Base-by-base conservation (phyloP, 495 filamentous ascomycete species). In the Trichoderma erinaceum region DNA sequence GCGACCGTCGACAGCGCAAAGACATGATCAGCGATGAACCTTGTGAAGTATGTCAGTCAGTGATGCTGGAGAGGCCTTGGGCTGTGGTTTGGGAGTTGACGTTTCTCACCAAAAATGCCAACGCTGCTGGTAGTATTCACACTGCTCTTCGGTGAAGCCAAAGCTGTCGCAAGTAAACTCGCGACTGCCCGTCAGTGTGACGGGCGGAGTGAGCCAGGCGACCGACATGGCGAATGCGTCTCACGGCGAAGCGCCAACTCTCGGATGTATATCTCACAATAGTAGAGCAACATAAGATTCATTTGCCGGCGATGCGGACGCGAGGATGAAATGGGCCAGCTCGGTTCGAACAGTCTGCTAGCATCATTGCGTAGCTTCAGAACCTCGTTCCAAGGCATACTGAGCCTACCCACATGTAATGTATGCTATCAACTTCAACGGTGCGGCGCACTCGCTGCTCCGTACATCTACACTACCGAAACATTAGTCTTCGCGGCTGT, bases 11-110 rank as follows among this genome's bases (percentile, higher is more conserved):
- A 74, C 15, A 84, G 73, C 4, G 82, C 79, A 67, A 81, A 86
- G 38, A 80, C 76, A 69, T 83, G 80, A 67, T 86, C 84, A n/a
- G 83, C 80, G 65, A 82, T 66, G 67, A 85, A 86, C 82, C 82
- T 84, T n/a, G 50, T 5, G 56, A 61, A 44, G 7, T 7, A 44
- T 44, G 11, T 44, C 29, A 16, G 41, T 44, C 15, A 44, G 41
- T 44, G 15, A 44, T 44, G 41, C 7, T 4, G 29, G 29, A n/a
- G 29, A 29, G 29, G 29, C 29, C 2, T 16, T 2, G 41, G 41
- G 41, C 41, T 44, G 6, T 44, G 7, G 1, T 6, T 44, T 11
- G 41, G 7, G 11, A 16, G 41, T 44, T 16, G 41, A 44, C 7
- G 10, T 44, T 44, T 16, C 41, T 44, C 15, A 44, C 41, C 41